Base-by-base conservation (phyloP, 495 filamentous ascomycete genomes). In the Pyrenula massariospora region DNA sequence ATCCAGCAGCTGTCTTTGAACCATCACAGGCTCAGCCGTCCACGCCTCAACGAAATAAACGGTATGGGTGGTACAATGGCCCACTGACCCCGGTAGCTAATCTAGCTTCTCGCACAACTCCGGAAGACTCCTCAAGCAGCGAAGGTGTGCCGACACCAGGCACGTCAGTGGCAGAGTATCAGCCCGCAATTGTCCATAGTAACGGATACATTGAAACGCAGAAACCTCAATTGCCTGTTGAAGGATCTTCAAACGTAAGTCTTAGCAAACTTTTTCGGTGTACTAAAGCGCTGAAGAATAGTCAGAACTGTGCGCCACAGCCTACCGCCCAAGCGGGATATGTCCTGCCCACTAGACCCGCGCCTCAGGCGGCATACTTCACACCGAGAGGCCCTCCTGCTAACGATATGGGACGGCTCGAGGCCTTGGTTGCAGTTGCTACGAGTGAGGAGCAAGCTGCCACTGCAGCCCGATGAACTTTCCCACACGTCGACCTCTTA, bases 381-480 rank as follows among this genome's bases (percentile, higher is more conserved):
- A 25, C 48, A 64, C 58, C 36, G 57, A 59, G 62, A 70, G 58
- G 60, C 66, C 23, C 48, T 24, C 31, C 10, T 22, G 10, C 57
- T 59, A 73, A 68, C 51, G 79, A 79, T 52, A 86, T 91, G 83
- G 77, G 80, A 54, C 75, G 87, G 12, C 71, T 96, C 22, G 87
- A 96, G 57, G 88, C 88, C 15, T 79, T 96, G 25, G 91, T 95
- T 23, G 91, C 91, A 2, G 89, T 93, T 55, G 91, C 91, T 10
- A 93, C 91, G 1, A 88, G 86, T 57, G 87, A 95, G 64, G 83
- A 87, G 49, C 81, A 85, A 19, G 50, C 50, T 21, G 50, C 50
- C 5, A 52, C 50, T 52, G 50, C 22, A 5, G 50, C 50, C 8
- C 50, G 50, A 52, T 52, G 50, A 52, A 20, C 50, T 52, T 24